Conservation (phyloP, 2,329 filamentous ascomycete species). For the Karstenula rhodostoma region DNA sequence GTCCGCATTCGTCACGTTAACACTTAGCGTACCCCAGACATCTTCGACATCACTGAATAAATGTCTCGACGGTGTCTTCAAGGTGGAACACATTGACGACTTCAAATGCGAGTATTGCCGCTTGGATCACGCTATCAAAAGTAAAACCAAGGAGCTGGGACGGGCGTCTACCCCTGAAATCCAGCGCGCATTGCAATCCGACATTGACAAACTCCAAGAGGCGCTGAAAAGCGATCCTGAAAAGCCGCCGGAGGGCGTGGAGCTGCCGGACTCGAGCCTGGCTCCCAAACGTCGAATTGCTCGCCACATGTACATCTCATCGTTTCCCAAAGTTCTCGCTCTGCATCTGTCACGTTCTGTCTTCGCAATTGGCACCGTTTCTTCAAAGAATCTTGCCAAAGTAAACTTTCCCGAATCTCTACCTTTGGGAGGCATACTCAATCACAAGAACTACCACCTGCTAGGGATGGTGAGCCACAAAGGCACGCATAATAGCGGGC, state of each 20-base stretch:
- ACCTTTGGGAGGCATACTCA: conserved; percentile 79
- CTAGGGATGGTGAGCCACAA: conserved; percentile 92
- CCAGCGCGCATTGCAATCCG: conserved; percentile 61
- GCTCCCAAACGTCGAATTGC: conserved; percentile 86
- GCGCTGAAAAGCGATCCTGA: conserved; percentile 86
- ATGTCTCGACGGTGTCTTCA: conserved; percentile 93
- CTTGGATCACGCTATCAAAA: conserved; percentile 77
- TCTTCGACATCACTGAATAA: conserved; percentile 79
- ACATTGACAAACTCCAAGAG: conserved; percentile 70
- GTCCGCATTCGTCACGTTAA: conserved; percentile 90
- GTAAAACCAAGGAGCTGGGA: conserved; percentile 67
- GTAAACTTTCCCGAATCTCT: conserved; percentile 91
- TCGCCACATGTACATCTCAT: conserved; percentile 84
- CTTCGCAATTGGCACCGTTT: conserved; percentile 78
- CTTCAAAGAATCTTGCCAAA: conserved; percentile 93
- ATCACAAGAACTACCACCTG: conserved; percentile 82
- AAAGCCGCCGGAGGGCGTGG: conserved; percentile 72
- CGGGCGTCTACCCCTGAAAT: conserved; percentile 46
- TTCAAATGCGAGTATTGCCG: conserved; percentile 95
- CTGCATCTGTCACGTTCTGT: conserved; percentile 94
- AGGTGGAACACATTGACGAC: conserved; percentile 95
- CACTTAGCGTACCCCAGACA: conserved; percentile 86
- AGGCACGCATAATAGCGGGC: conserved; percentile 92
- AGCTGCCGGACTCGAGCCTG: conserved; percentile 75
- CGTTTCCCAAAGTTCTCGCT: conserved; percentile 88